Percentiles rank a stretch among this genome's conserved stretches.
Conservation (phyloP, 768 basidiomycete genomes). For the Boletus edulis region DNA sequence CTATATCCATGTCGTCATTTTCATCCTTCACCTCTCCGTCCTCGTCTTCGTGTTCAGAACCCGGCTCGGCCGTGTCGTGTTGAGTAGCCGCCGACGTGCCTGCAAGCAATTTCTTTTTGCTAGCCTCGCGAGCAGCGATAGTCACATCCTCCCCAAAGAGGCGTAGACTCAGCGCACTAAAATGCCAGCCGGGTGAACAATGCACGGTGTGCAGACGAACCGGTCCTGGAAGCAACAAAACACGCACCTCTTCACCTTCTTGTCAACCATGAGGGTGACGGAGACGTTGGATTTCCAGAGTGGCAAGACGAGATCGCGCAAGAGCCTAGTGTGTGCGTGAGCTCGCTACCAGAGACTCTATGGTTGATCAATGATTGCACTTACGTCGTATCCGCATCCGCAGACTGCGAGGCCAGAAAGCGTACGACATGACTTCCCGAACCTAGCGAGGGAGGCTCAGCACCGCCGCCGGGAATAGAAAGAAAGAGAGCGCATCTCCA, state of each 20-base stretch:
- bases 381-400: slow-evolving; percentile 55
- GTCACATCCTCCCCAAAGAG: slow-evolving; percentile 83
- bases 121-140: slow-evolving; percentile 39
- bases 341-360: neutral
- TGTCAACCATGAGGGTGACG: slow-evolving; percentile 90
- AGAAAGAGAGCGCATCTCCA: slow-evolving; percentile 38
- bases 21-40: slow-evolving; percentile 2
- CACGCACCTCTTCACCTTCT: slow-evolving; percentile 87
- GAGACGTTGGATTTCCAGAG: slow-evolving; percentile 94
- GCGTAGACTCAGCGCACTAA: slow-evolving; percentile 82
- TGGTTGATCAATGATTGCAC: slow-evolving; percentile 32
- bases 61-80: neutral
- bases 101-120: slow-evolving; percentile 20
- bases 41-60: slow-evolving; percentile 1
- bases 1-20: slow-evolving; percentile 10
- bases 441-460: slow-evolving; percentile 35
- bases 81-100: neutral
- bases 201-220: neutral
- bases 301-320: slow-evolving; percentile 85
- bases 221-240: neutral
- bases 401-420: slow-evolving; percentile 54
- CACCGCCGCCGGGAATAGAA: neutral
- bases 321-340: slow-evolving; percentile 42
- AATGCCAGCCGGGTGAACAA: neutral
- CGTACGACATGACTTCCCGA: slow-evolving; percentile 71